Base-by-base conservation (phyloP, 108 stramenopile species). In the Nitzschia sp. region DNA sequence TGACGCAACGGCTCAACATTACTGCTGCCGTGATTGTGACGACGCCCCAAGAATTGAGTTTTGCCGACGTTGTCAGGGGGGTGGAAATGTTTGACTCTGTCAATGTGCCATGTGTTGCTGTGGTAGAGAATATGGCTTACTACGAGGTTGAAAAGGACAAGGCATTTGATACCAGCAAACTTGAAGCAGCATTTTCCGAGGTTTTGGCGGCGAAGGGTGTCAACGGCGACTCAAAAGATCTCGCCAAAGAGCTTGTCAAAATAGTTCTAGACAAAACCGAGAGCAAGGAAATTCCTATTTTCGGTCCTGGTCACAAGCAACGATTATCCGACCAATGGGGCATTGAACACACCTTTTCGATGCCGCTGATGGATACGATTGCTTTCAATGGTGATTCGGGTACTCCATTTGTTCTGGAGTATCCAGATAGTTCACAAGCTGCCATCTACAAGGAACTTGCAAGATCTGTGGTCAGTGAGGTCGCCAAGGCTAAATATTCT, bases 51-150 rank as follows among this genome's bases (percentile, higher is more conserved):
- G 88, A 84, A 58, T 88, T 99, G 64, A 88, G 91, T 63, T 93
- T 93, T 79, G 97, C 84, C 19, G 99, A 99, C 80, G 99, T 97
- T 13, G 90, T 93, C 41, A 86, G 97, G 45, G 99, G 99, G 28
- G 80, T 98, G 28, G 96, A 96, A 63, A 93, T 99, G 95, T 98
- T 97, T 76, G 87, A 95, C 44, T 78, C 84, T 23, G 85, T 99
- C 48, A 86, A 93, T 72, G 96, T 99, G 8, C 99, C 99, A 0
- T 86, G 84, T 57, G 67, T 98, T 16, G 94, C 97, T 17, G 94
- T 98, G 25, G 99, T 99, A n/a, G 97, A 99, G 62, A 99, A 99
- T 78, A 97, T 99, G 97, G 92, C 97, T 1, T 92, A 92, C 60
- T 87, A 89, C 64, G 82, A 88, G 61, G 75, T 69, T 19, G 84